These are phyloP conservation scores for Russula olivacea DNA, from an alignment of 768 basidiomycete genomes.

Conservation along the genomic window DNA sequence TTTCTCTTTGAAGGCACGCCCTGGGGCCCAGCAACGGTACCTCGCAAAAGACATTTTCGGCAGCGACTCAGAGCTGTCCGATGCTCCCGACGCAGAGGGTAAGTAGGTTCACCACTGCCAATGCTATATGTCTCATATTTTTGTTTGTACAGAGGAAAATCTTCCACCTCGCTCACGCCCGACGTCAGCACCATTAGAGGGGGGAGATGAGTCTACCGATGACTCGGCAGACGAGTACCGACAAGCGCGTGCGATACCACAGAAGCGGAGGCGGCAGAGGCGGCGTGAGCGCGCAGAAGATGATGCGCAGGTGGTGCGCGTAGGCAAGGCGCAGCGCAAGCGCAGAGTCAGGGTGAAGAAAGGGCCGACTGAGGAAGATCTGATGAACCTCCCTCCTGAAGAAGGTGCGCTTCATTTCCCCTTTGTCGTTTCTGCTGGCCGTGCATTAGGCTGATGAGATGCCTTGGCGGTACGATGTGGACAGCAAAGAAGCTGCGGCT, in stretches of 20 bases:
- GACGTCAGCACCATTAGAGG: constrained; percentile 30
- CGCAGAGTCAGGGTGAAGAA: constrained; percentile 27
- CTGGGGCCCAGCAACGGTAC: constrained; percentile 18
- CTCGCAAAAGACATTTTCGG: constrained; percentile 23
- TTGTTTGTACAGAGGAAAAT: constrained; percentile 32
- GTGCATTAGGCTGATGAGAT: neutral
- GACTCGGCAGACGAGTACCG: constrained; percentile 53
- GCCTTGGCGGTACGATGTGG: constrained; percentile 5
- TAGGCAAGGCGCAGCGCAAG: constrained; percentile 54
- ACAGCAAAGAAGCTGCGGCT: constrained; percentile 71
- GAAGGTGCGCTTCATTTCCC: constrained; percentile 47
- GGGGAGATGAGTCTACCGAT: constrained; percentile 36
- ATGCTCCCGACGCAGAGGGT: constrained; percentile 21
- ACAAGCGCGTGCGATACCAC: constrained; percentile 29
- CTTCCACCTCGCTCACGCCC: constrained; percentile 37
- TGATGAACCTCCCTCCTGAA: constrained; percentile 66
- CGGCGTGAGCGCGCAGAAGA: constrained; percentile 27
- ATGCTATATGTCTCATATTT: neutral
- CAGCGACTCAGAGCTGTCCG: constrained; percentile 21
- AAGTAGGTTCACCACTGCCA: neutral
- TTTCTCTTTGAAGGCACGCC: neutral
- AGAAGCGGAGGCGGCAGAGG: constrained; percentile 28
- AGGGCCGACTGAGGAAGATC: constrained; percentile 52
- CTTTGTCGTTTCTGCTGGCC: neutral
- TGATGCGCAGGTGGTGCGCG: constrained; percentile 30